These are phyloP conservation scores for Phanerochaete carnosa DNA, from an alignment of 768 basidiomycete species.

Conservation along the genomic window DNA sequence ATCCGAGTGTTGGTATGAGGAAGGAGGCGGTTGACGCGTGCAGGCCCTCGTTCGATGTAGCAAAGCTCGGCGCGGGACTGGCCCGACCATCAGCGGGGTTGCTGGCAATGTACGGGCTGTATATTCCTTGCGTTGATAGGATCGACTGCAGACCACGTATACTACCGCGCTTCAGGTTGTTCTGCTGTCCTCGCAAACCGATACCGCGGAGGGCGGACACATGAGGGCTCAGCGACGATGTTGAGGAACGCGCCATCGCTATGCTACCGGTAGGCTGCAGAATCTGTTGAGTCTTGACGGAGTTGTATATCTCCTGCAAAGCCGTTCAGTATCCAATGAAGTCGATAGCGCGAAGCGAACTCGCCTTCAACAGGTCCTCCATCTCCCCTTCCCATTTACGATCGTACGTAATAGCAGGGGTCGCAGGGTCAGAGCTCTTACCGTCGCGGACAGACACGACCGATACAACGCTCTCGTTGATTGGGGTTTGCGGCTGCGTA, in stretches of 20 bases:
- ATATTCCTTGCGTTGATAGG: constrained; percentile 57
- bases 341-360: constrained; percentile 8
- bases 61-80: constrained; percentile 94
- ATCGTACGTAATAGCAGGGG: constrained; percentile 45
- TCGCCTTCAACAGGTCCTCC: constrained; percentile 81
- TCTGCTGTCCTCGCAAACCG: constrained; percentile 59
- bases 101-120: constrained; percentile 82
- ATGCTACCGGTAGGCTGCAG: constrained; percentile 68
- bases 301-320: constrained; percentile 86
- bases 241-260: constrained; percentile 40
- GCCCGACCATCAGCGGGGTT: constrained; percentile 82
- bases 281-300: constrained; percentile 89
- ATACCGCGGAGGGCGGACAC: constrained; percentile 57
- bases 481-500: constrained; percentile 30
- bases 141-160: constrained; percentile 87
- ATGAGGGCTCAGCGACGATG: constrained; percentile 54
- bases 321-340: background rate
- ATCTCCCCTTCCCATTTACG: constrained; percentile 84
- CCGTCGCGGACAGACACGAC: constrained; percentile 44
- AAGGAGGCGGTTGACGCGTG: constrained; percentile 67
- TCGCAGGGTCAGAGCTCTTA: constrained; percentile 31
- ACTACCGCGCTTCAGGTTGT: constrained; percentile 84
- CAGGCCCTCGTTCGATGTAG: constrained; percentile 81
- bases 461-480: constrained; percentile 64
- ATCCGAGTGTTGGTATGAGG: constrained; percentile 86